phyloP scores from a whole-genome alignment of 345 rosid genomes.

The Arabis alpina region DNA sequence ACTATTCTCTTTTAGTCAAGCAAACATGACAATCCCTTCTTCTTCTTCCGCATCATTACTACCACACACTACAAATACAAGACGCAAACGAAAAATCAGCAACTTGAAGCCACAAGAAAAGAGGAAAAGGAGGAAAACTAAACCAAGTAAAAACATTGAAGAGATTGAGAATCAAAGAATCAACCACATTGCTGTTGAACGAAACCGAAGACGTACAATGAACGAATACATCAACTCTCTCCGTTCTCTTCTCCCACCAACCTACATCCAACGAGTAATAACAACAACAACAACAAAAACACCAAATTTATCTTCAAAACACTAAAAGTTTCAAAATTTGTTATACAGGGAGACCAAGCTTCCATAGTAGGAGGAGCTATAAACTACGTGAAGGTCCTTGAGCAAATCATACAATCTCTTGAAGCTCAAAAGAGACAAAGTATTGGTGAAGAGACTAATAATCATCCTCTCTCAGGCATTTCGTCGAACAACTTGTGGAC shows the following conservation, averaged over 20 bases:
- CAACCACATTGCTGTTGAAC: constrained; percentile 87
- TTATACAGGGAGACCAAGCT: constrained; percentile 78
- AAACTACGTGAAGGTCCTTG: constrained; percentile 77
- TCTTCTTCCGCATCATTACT: constrained; percentile 38
- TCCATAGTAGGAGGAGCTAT: constrained; percentile 84
- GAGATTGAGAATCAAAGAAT: constrained; percentile 81
- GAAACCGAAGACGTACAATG: constrained; percentile 82
- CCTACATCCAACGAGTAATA: constrained; percentile 69
- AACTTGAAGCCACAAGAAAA: constrained; percentile 34
- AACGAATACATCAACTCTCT: constrained; percentile 71
- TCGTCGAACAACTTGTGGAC: constrained; percentile 32
- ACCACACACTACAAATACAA: constrained; percentile 16
- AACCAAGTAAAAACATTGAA: constrained; percentile 61
- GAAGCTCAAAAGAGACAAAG: constrained; percentile 52
- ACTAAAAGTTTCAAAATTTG: background rate
- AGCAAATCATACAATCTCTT: constrained; percentile 68
- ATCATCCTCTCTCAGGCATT: constrained; percentile 34
- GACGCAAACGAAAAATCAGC: constrained; percentile 31
- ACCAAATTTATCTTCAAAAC: background rate
- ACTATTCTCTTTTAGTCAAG: constrained; percentile 29
- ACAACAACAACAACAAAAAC: background rate
- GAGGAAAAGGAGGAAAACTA: constrained; percentile 62
- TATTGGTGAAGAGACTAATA: constrained; percentile 15
- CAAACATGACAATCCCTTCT: constrained; percentile 33
- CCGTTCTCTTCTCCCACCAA: constrained; percentile 69